Evolutionary conservation across 352 stramenopile species (phyloP).

Genomic region (Pythium phragmiticola): DNA sequence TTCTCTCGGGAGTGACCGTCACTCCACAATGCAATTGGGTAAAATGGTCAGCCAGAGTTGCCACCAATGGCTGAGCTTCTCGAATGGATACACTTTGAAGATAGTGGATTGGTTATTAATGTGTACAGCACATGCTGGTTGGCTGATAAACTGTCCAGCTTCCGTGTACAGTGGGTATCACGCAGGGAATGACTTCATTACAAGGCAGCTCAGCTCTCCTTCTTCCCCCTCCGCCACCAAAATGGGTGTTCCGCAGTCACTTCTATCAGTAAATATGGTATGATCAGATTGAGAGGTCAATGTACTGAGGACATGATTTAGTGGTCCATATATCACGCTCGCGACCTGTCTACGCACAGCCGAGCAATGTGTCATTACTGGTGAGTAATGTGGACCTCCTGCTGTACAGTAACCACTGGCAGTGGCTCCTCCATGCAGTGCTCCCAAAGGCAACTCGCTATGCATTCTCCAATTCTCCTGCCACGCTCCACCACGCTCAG

Average conservation of each 20-base stretch:
- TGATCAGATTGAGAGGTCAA: not conserved
- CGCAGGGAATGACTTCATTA: too few relatives aligned
- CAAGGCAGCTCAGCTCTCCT: too few relatives aligned
- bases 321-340: not conserved
- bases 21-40: constrained; percentile 4
- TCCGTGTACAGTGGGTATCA: too few relatives aligned
- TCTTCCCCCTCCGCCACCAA: too few relatives aligned
- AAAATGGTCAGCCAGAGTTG: not conserved
- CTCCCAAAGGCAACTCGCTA: too few relatives aligned
- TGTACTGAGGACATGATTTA: not conserved
- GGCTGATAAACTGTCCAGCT: too few relatives aligned
- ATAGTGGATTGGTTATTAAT: not conserved
- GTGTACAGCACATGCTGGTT: too few relatives aligned
- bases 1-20: not conserved
- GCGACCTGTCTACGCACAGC: not conserved
- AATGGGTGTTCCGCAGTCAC: too few relatives aligned
- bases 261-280: too few relatives aligned
- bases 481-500: not conserved
- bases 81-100: not conserved
- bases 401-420: not conserved
- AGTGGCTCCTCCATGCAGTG: not conserved
- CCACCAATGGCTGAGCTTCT: constrained; percentile 4
- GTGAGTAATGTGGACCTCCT: not conserved
- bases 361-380: not conserved
- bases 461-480: not conserved